Percentiles rank a stretch among this genome's conserved stretches.
These are phyloP conservation scores for Calonectria multiphialidica DNA, from an alignment of 2,329 filamentous ascomycete species.

Conservation along the genomic window DNA sequence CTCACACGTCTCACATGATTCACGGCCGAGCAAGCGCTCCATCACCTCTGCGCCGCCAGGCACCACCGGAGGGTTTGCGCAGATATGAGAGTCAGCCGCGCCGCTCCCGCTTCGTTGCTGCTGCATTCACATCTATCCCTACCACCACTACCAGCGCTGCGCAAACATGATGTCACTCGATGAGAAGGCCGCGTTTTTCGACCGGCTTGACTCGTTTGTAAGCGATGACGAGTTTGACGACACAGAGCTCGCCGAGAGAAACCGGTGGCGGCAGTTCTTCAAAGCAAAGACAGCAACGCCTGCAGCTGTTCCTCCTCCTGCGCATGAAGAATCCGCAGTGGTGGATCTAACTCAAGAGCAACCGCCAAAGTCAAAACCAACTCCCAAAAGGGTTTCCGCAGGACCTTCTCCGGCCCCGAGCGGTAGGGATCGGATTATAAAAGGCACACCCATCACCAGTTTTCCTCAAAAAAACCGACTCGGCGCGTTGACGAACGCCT, in stretches of 20 bases:
- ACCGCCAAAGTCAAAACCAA: constrained; percentile 23
- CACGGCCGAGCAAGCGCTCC: not conserved
- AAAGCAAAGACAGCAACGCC: constrained; percentile 8
- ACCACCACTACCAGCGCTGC: not conserved
- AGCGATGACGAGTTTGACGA: constrained; percentile 46
- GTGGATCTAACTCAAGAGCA: constrained; percentile 33
- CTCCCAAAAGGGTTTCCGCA: constrained; percentile 35
- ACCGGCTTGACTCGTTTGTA: constrained; percentile 52
- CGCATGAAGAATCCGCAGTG: constrained; percentile 20
- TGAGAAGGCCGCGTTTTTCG: constrained; percentile 62
- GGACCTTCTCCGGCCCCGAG: constrained; percentile 28
- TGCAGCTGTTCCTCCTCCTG: constrained; percentile 1
- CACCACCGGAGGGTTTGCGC: not conserved
- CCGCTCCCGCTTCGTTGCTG: not conserved
- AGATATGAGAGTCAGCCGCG: constrained; percentile 7
- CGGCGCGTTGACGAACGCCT: constrained; percentile 31
- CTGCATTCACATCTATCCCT: not conserved
- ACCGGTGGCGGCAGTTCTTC: constrained; percentile 46
- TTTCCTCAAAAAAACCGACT: constrained; percentile 36
- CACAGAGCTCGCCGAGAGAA: constrained; percentile 49
- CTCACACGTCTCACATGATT: constrained; percentile 17
- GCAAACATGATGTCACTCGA: constrained; percentile 44
- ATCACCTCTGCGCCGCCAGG: constrained; percentile 8
- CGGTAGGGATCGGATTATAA: constrained; percentile 37
- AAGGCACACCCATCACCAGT: constrained; percentile 45